Percentiles rank a stretch among this genome's conserved stretches.
Evolutionary conservation across 768 basidiomycete genomes (phyloP).

Genomic region (Tylopilus cervinicoccineus): DNA sequence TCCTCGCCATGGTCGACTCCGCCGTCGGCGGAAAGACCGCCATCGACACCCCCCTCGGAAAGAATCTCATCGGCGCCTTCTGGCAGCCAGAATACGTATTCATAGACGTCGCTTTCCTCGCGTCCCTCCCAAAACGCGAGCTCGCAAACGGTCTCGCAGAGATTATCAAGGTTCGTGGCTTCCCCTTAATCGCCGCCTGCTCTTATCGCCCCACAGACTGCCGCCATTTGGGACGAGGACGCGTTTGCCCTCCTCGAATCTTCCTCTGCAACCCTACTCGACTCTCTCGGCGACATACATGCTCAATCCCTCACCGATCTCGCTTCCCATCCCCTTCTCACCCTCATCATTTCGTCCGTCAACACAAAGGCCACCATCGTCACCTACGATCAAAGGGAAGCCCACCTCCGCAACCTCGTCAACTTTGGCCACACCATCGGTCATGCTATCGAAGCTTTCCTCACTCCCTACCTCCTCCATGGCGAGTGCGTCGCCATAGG

Average conservation of each 20-base stretch:
- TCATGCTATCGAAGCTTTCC: constrained; percentile 95
- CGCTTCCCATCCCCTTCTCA: constrained; percentile 83
- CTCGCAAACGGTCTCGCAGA: constrained; percentile 99
- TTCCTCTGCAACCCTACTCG: constrained; percentile 76
- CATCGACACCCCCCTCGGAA: constrained; percentile 97
- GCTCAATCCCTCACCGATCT: constrained; percentile 59
- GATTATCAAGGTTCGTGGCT: constrained; percentile 77
- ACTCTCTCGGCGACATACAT: constrained; percentile 64
- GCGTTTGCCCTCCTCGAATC: constrained; percentile 90
- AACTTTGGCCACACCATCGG: constrained; percentile 99
- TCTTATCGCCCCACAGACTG: constrained; percentile 57
- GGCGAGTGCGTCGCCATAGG: constrained; percentile 96
- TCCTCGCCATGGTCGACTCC: constrained; percentile 98
- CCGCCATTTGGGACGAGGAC: constrained; percentile 95
- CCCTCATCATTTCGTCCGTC: constrained; percentile 89
- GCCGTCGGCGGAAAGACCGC: constrained; percentile 98
- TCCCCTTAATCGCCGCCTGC: background rate
- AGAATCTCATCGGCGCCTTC: constrained; percentile 98
- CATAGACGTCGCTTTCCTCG: constrained; percentile 94
- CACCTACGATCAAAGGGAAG: constrained; percentile 94
- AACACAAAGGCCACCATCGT: constrained; percentile 97
- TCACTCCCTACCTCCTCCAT: constrained; percentile 91
- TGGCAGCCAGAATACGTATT: constrained; percentile 98
- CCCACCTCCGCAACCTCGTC: constrained; percentile 94
- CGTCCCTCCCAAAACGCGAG: constrained; percentile 86